Evolutionary conservation across 2,329 filamentous ascomycete species (phyloP).

Genomic region (Scopulariopsis brevicaulis): DNA sequence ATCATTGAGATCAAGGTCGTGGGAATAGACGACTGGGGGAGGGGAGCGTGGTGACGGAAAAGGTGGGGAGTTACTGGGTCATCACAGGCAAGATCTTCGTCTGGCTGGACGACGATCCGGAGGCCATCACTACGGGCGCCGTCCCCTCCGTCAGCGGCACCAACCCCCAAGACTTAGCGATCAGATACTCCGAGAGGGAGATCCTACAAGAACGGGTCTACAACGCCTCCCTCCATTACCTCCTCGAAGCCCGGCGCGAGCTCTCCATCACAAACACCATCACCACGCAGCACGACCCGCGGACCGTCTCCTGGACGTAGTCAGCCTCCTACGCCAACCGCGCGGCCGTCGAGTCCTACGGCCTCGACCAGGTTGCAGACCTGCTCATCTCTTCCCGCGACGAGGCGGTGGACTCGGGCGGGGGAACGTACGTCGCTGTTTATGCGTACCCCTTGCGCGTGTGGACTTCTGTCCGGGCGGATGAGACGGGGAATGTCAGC

Average conservation of each 20-base stretch:
- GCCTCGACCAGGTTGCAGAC: conserved; percentile 24
- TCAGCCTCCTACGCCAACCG: conserved; percentile 38
- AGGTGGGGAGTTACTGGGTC: conserved; percentile 49
- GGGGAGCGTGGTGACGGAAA: background rate
- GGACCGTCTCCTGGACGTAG: conserved; percentile 43
- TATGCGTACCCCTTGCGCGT: conserved; percentile 38
- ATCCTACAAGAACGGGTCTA: conserved; percentile 34
- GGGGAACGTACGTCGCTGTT: conserved; percentile 14
- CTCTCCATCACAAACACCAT: conserved; percentile 38
- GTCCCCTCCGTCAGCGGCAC: conserved; percentile 16
- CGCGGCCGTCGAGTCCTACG: conserved; percentile 30
- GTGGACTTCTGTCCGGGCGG: conserved; percentile 4
- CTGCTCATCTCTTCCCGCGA: conserved; percentile 35
- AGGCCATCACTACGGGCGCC: conserved; percentile 38
- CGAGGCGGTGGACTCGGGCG: conserved; percentile 12
- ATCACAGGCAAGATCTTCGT: conserved; percentile 71
- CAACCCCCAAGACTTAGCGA: conserved; percentile 29
- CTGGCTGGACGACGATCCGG: conserved; percentile 46
- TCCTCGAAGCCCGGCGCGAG: conserved; percentile 40
- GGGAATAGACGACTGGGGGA: conserved; percentile 46
- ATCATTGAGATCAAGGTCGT: conserved; percentile 57
- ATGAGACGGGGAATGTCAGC: conserved; percentile 7
- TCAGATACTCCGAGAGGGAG: conserved; percentile 19
- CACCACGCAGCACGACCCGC: conserved; percentile 13
- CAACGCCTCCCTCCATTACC: conserved; percentile 50